Evolutionary conservation across 129 eudicot species (phyloP).

Genomic region (Logfia minima): DNA sequence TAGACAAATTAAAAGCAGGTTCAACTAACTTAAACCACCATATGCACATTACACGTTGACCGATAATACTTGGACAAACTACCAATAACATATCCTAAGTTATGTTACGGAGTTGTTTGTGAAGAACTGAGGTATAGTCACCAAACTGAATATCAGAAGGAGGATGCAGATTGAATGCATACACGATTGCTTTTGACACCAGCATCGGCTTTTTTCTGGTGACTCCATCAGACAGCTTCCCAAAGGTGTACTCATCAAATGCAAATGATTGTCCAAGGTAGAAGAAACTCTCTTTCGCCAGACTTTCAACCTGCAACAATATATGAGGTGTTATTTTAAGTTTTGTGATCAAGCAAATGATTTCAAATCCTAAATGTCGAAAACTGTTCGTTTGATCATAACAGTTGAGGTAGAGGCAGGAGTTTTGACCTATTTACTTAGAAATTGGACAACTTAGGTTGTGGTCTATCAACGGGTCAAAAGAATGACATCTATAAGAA

Average conservation of each 20-base stretch:
- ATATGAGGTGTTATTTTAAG: slow-evolving; percentile 5
- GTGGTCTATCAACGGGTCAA: background rate
- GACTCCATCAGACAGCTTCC: slow-evolving; percentile 49
- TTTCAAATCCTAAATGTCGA: background rate
- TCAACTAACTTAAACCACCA: slow-evolving; percentile 11
- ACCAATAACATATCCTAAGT: background rate
- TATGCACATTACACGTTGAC: background rate
- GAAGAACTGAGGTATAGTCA: slow-evolving; percentile 35
- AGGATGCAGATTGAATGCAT: slow-evolving; percentile 60
- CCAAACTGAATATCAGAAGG: slow-evolving; percentile 54
- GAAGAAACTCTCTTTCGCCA: slow-evolving; percentile 71
- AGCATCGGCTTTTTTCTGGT: slow-evolving; percentile 50
- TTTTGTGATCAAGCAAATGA: background rate
- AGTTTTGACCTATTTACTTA: background rate
- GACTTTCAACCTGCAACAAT: slow-evolving; percentile 64
- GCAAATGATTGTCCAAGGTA: slow-evolving; percentile 66
- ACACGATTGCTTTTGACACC: slow-evolving; percentile 56
- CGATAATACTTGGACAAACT: background rate
- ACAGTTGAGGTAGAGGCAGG: background rate
- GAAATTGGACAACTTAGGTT: background rate
- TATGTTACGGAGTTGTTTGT: slow-evolving; percentile 34
- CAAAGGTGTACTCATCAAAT: slow-evolving; percentile 67
- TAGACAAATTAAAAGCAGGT: background rate
- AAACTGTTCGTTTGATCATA: background rate
- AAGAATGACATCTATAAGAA: background rate